Conservation (phyloP, 495 filamentous ascomycete species). For the Penicillium pulvis region DNA sequence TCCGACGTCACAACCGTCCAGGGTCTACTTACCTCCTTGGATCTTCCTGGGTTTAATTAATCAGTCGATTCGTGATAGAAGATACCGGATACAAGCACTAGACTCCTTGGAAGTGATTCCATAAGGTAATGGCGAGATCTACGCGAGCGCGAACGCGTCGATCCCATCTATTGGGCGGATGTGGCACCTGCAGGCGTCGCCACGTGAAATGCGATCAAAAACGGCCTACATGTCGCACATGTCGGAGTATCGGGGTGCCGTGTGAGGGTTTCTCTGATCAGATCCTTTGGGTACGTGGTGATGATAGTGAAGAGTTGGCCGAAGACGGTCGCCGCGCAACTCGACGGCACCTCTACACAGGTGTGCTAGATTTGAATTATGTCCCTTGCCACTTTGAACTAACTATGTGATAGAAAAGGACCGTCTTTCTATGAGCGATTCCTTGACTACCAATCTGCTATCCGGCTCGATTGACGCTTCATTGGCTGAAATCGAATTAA, state of each 20-base stretch:
- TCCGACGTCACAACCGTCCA: conserved; percentile 3
- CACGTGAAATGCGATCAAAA: conserved; percentile 47
- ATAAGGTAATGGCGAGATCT: conserved; percentile 22
- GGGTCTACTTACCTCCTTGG: neutral
- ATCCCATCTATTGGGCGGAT: conserved; percentile 35
- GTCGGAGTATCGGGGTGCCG: conserved; percentile 27
- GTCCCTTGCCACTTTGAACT: neutral
- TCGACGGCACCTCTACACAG: conserved; percentile 38
- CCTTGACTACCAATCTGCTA: conserved; percentile 25
- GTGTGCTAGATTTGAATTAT: conserved; percentile 9
- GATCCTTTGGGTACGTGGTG: conserved; percentile 32
- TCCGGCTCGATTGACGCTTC: conserved; percentile 38
- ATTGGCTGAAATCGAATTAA: conserved; percentile 32
- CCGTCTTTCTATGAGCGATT: conserved; percentile 35
- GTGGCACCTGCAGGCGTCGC: conserved; percentile 40
- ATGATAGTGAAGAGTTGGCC: conserved; percentile 5
- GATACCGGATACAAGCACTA: neutral
- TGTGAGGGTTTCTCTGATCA: conserved; percentile 38
- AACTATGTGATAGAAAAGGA: conserved; percentile 24
- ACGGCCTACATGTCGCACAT: conserved; percentile 37
- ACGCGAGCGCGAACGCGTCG: conserved; percentile 28
- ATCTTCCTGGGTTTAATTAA: neutral
- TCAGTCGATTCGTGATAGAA: conserved; percentile 4
- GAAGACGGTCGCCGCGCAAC: conserved; percentile 25
- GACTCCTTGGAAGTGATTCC: neutral